These are phyloP conservation scores for Mycogone perniciosa DNA, from an alignment of 2,329 filamentous ascomycete genomes.

Conservation along the genomic window DNA sequence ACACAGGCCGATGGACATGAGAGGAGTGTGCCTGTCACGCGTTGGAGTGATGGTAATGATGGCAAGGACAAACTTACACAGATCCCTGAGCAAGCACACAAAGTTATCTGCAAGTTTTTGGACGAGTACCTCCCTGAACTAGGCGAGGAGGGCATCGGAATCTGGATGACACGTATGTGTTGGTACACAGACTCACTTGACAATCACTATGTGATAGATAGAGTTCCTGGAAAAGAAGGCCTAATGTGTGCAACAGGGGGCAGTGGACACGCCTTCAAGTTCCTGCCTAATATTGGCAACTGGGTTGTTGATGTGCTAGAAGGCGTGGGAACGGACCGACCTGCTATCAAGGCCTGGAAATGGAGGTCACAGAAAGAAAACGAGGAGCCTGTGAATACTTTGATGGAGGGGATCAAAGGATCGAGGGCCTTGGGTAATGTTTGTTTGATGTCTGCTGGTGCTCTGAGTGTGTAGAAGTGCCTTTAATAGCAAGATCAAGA, in stretches of 20 bases:
- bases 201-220: constrained; percentile 28
- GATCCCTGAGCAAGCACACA: constrained; percentile 23
- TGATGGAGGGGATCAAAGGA: constrained; percentile 7
- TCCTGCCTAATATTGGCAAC: constrained; percentile 51
- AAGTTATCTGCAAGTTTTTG: constrained; percentile 28
- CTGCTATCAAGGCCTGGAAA: constrained; percentile 4
- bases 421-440: constrained; percentile 1
- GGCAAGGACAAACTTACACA: constrained; percentile 2
- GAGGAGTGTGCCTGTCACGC: constrained; percentile 35
- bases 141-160: constrained; percentile 21
- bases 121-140: constrained; percentile 39
- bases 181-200: constrained; percentile 30
- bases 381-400: constrained; percentile 1
- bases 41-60: constrained; percentile 22
- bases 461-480: no score
- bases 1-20: constrained; percentile 29
- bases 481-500: no score
- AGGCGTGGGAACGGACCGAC: constrained; percentile 1
- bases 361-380: constrained; percentile 3
- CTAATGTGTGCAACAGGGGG: constrained; percentile 56
- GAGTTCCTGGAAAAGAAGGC: constrained; percentile 46
- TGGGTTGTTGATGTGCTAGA: constrained; percentile 43
- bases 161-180: constrained; percentile 21
- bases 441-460: not conserved
- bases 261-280: constrained; percentile 57